phyloP scores from a whole-genome alignment of 805 yeast species.

The Tetrapisispora phaffii region DNA sequence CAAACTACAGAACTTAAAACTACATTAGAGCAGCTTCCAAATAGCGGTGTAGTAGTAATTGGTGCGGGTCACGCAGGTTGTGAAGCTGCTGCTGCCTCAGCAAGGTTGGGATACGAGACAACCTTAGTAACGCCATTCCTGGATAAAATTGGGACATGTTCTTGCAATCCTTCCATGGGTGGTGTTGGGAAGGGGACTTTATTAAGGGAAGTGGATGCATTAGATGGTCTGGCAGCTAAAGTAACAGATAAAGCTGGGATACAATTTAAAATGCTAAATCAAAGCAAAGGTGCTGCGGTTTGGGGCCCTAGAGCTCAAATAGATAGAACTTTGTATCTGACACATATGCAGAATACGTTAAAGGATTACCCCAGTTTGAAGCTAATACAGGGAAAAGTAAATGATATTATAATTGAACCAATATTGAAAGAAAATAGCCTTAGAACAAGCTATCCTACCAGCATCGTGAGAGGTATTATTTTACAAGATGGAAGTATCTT shows the following conservation, averaged over 20 bases:
- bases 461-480: constrained; percentile 55
- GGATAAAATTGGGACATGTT: constrained; percentile 79
- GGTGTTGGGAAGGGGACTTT: constrained; percentile 97
- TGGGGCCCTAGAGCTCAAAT: constrained; percentile 98
- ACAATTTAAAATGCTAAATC: constrained; percentile 77
- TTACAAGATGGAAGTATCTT: constrained; percentile 55
- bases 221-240: constrained; percentile 82
- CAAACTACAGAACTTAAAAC: constrained; percentile 10
- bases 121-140: constrained; percentile 64
- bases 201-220: constrained; percentile 85
- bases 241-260: constrained; percentile 92
- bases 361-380: constrained; percentile 43
- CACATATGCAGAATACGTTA: constrained; percentile 68
- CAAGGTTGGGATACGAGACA: constrained; percentile 59
- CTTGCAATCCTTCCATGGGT: constrained; percentile 96
- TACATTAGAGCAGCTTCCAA: constrained; percentile 7
- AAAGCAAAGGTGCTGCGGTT: constrained; percentile 85
- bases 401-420: constrained; percentile 57
- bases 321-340: constrained; percentile 68
- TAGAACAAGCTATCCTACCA: neutral
- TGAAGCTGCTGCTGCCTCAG: constrained; percentile 92
- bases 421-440: constrained; percentile 19
- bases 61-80: constrained; percentile 99
- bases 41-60: constrained; percentile 55
- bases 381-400: constrained; percentile 62